Percentiles rank a stretch among this genome's conserved stretches.
Evolutionary conservation across 192 early-diverging fungal species (phyloP).

Genomic region (Coemansia guatemalensis): DNA sequence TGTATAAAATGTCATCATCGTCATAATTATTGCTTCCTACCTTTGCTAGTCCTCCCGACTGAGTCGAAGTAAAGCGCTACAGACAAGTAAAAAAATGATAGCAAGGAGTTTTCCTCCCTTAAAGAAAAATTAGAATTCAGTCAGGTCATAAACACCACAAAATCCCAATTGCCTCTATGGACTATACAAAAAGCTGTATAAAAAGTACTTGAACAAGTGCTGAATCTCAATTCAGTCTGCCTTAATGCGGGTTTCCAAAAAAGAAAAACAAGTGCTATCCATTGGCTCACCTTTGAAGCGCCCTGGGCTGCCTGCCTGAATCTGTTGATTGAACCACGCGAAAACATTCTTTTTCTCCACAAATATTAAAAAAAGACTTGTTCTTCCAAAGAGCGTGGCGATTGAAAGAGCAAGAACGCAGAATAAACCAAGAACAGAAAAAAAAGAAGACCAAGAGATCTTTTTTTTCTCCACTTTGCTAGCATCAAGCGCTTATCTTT

Average conservation of each 20-base stretch:
- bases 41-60: constrained; percentile 9
- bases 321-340: constrained; percentile 33
- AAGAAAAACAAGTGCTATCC: neutral
- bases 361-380: neutral
- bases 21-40: no score
- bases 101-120: neutral
- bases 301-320: constrained; percentile 39
- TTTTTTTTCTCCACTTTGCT: constrained; percentile 11
- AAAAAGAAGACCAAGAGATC: neutral
- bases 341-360: constrained; percentile 29
- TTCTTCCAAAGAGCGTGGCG: neutral
- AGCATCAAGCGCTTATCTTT: no score
- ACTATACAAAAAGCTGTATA: neutral
- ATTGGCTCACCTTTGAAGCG: constrained; percentile 36
- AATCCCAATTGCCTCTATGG: no score
- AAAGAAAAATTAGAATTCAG: no score
- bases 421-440: neutral
- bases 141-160: no score
- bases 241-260: no score
- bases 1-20: neutral
- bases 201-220: neutral
- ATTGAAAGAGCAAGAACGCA: neutral
- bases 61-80: constrained; percentile 39
- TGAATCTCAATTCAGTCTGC: neutral
- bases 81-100: neutral